Evolutionary conservation across 2,329 filamentous ascomycete genomes (phyloP).

Genomic region (Fusarium graminum): DNA sequence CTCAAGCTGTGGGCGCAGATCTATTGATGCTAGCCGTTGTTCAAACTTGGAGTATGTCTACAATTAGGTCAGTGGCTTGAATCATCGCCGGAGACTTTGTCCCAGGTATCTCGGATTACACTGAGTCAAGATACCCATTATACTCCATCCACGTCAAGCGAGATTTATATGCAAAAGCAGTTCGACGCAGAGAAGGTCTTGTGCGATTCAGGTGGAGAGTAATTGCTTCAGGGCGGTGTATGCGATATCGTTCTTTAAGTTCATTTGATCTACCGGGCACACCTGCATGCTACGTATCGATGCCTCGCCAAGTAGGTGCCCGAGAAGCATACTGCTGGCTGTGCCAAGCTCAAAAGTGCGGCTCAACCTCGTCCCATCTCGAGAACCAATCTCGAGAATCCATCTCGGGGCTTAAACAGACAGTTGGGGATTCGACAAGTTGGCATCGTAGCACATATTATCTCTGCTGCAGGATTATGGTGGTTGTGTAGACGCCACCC

Average conservation of each 20-base stretch:
- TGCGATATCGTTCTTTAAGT: conserved; percentile 32
- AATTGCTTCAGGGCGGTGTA: too few species aligned
- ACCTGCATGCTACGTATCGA: background rate
- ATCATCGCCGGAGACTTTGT: conserved; percentile 36
- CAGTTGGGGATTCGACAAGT: background rate
- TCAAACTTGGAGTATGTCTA: background rate
- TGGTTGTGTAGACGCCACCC: background rate
- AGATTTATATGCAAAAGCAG: background rate
- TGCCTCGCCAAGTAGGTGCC: background rate
- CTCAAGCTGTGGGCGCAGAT: background rate
- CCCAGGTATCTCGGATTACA: conserved; percentile 52
- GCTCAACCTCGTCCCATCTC: too few species aligned
- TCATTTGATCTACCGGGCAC: conserved; percentile 49
- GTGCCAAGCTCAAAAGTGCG: background rate
- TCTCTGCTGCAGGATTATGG: background rate
- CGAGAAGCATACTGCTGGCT: background rate
- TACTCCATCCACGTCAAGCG: conserved; percentile 18
- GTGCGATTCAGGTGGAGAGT: background rate
- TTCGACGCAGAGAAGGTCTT: background rate
- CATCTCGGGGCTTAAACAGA: background rate
- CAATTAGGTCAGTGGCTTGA: conserved; percentile 17
- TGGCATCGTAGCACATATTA: background rate
- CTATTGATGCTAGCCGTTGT: background rate
- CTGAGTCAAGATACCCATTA: conserved; percentile 52
- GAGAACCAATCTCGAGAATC: too few species aligned